Base-by-base conservation (phyloP, 2,329 filamentous ascomycete genomes). In the Capronia americana region DNA sequence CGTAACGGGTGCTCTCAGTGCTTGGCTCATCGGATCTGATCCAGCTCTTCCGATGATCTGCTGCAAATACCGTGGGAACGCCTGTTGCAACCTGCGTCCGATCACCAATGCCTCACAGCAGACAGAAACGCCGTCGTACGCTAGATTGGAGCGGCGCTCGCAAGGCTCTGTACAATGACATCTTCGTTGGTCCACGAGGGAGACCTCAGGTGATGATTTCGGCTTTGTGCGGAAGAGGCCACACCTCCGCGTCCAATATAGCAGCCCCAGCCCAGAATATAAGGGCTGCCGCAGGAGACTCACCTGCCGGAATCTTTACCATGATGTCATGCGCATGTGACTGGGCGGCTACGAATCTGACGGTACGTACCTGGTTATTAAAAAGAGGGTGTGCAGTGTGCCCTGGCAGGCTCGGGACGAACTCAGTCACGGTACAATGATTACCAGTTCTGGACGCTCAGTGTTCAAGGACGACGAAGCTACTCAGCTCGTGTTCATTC, bases 241-340 rank as follows among this genome's bases (percentile, higher is more conserved):
- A 30, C 24, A 55, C 23, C 17, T 28, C 7, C n/a, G 53, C 28
- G 53, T 32, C 26, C 48, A 28, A 8, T 34, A 34, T 17, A 17
- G 12, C 17, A 32, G 24, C 50, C 50, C 50, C 50, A 24, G 24
- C n/a, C 20, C 17, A 55, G 17, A 55, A 30, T 28, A n/a, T 20
- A 34, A 17, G 24, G 48, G 12, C 48, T 11, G 48, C 20, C n/a
- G 17, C 17, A 48, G 4, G 17, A 23, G 12, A 28, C 50, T 53
- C 50, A 53, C 50, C 50, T 53, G 23, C 53, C 4, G 17, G 53
- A 26, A 34, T 23, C 44, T 24, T 17, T 3, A 20, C 12, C n/a
- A 30, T 60, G 57, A 60, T 60, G 57, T 60, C 57, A 60, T 26
- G 46, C 41, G 14, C 57, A 60, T 44, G 57, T 30, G 11, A 17